Evolutionary conservation across 192 early-diverging fungal species (phyloP).

Genomic region (Podila epicladia): DNA sequence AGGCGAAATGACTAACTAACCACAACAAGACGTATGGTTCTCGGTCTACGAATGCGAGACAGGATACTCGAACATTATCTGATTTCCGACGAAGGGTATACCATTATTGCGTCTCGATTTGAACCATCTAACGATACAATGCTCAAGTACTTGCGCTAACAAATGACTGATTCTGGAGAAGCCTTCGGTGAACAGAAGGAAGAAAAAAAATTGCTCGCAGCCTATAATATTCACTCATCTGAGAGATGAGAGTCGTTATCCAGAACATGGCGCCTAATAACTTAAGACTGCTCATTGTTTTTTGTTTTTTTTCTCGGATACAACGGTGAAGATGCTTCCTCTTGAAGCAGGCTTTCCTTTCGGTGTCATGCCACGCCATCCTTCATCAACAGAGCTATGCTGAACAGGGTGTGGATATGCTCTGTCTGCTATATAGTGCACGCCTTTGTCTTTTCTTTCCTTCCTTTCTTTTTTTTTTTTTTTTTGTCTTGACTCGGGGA

Average conservation of each 20-base stretch:
- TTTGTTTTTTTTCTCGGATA: neutral
- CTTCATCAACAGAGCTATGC: neutral
- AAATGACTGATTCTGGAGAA: too few species aligned
- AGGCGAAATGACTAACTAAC: constrained; percentile 1
- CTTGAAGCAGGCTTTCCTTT: neutral
- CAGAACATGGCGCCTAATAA: too few species aligned
- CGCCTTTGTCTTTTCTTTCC: neutral
- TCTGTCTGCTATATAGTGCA: neutral
- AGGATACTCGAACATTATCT: neutral
- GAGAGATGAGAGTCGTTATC: too few species aligned
- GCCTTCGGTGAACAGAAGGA: too few species aligned
- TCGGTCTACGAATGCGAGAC: neutral
- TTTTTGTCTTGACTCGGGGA: constrained; percentile 1
- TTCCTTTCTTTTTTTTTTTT: constrained; percentile 5
- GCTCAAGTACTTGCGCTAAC: neutral
- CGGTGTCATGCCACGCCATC: constrained; percentile 3
- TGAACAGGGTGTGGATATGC: neutral
- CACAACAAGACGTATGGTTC: neutral
- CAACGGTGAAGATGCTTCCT: neutral
- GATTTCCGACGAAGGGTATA: neutral
- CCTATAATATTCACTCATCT: too few species aligned
- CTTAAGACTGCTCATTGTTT: too few species aligned
- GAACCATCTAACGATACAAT: neutral
- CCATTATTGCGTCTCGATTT: neutral
- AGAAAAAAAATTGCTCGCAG: too few species aligned